Evolutionary conservation across 169 alveolate genomes (phyloP).

Genomic region (Eimeria zaria): DNA sequence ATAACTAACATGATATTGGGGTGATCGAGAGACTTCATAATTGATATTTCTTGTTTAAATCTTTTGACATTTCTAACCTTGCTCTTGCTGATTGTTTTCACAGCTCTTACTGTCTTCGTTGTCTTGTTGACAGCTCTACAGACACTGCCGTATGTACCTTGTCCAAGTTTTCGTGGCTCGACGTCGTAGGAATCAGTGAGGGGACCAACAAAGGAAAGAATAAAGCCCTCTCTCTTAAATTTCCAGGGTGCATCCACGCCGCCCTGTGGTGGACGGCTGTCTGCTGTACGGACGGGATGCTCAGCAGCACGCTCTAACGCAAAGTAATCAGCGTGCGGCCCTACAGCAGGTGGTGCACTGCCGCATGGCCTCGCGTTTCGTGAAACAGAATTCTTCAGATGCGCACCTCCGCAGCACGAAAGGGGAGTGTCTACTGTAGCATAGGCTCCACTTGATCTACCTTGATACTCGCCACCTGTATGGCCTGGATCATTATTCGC

Average conservation of each 20-base stretch:
- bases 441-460: conserved; percentile 1
- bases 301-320: background rate
- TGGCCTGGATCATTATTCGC: conserved; percentile 5
- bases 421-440: conserved; percentile 40
- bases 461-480: background rate
- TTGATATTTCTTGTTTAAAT: conserved; percentile 92
- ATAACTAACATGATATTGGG: conserved; percentile 86
- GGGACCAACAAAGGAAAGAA: conserved; percentile 80
- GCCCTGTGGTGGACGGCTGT: background rate
- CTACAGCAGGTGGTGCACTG: conserved; percentile 36
- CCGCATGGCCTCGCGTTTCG: conserved; percentile 63
- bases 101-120: conserved; percentile 89
- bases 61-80: conserved; percentile 90
- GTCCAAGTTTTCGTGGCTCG: conserved; percentile 85
- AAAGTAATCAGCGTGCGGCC: conserved; percentile 12
- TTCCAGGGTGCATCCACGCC: conserved; percentile 53
- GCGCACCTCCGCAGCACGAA: conserved; percentile 65
- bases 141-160: conserved; percentile 88
- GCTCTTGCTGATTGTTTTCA: conserved; percentile 90
- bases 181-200: conserved; percentile 84
- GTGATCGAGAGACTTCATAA: conserved; percentile 88
- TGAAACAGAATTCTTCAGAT: conserved; percentile 13
- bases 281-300: background rate
- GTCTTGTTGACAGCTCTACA: conserved; percentile 85
- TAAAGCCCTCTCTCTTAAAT: conserved; percentile 83